Conservation (phyloP, 2,329 filamentous ascomycete species). For the Mycosphaerella sp. region DNA sequence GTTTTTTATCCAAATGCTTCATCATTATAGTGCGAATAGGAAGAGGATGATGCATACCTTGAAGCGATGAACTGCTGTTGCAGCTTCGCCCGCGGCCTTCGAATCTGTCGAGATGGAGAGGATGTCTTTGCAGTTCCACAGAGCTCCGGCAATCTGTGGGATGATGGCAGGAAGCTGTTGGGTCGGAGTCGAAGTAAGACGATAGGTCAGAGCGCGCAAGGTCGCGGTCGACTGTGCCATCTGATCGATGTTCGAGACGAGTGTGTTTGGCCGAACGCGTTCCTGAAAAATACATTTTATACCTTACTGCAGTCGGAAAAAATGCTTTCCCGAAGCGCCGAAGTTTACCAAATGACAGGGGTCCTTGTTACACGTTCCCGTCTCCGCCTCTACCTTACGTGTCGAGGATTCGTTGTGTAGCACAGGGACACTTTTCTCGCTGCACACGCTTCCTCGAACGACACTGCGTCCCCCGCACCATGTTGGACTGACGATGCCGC, state of each 20-base stretch:
- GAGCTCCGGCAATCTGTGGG: slow-evolving; percentile 56
- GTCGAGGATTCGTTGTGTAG: not conserved
- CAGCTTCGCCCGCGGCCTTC: slow-evolving; percentile 55
- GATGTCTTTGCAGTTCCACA: slow-evolving; percentile 51
- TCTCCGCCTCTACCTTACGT: slow-evolving; percentile 1
- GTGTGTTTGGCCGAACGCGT: not conserved
- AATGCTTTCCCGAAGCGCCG: not conserved
- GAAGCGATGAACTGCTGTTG: slow-evolving; percentile 71
- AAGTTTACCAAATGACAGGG: slow-evolving; percentile 5
- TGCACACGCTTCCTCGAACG: not conserved
- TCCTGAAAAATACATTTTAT: not conserved
- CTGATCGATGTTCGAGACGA: not conserved
- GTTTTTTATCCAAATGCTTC: slow-evolving; percentile 98
- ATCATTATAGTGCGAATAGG: slow-evolving; percentile 56
- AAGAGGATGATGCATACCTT: slow-evolving; percentile 38
- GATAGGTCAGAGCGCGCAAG: slow-evolving; percentile 59
- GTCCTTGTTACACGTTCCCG: slow-evolving; percentile 4
- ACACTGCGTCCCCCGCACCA: not conserved
- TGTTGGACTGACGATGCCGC: slow-evolving; percentile 11
- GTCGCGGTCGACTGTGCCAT: slow-evolving; percentile 30
- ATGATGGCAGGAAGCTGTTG: slow-evolving; percentile 67
- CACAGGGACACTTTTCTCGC: not conserved
- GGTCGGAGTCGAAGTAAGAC: slow-evolving; percentile 64
- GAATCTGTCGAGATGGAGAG: slow-evolving; percentile 57
- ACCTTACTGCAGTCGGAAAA: not conserved